Conservation (phyloP, 805 yeast species). For the Kazachstania bromeliacearum region DNA sequence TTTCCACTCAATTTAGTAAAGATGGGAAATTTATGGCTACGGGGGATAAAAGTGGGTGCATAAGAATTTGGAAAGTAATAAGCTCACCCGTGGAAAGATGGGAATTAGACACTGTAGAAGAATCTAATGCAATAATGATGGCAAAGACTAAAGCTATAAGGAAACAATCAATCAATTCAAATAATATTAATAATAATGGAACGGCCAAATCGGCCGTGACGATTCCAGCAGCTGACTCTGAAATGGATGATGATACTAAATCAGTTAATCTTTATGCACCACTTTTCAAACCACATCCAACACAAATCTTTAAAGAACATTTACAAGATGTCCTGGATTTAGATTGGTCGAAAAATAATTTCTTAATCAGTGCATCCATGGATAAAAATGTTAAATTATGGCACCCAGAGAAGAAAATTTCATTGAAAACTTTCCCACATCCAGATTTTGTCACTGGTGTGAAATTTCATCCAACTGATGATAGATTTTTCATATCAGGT, state of each 20-base stretch:
- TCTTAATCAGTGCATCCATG: constrained; percentile 71
- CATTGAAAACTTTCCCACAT: constrained; percentile 58
- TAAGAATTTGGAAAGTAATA: constrained; percentile 73
- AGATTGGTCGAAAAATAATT: constrained; percentile 84
- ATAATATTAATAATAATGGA: neutral
- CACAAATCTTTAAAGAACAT: constrained; percentile 56
- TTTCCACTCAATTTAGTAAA: constrained; percentile 59
- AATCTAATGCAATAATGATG: constrained; percentile 5
- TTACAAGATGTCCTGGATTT: constrained; percentile 58
- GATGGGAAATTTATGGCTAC: constrained; percentile 82
- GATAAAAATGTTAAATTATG: constrained; percentile 77
- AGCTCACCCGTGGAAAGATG: constrained; percentile 61
- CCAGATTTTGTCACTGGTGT: constrained; percentile 78
- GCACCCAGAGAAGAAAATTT: constrained; percentile 63
- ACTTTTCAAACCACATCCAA: constrained; percentile 63
- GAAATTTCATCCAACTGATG: constrained; percentile 76
- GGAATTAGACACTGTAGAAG: constrained; percentile 28
- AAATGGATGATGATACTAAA: neutral
- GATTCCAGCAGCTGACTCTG: neutral
- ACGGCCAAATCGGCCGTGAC: too few relatives aligned
- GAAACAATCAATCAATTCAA: neutral
- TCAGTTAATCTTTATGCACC: constrained; percentile 46
- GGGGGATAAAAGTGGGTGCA: constrained; percentile 66
- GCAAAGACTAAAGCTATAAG: constrained; percentile 6
- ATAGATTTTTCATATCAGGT: constrained; percentile 75